Evolutionary conservation across 75 land plant genomes (phyloP), one percentile per base, ranked within the genome.

Genomic region (Pinus tabuliformis): DNA sequence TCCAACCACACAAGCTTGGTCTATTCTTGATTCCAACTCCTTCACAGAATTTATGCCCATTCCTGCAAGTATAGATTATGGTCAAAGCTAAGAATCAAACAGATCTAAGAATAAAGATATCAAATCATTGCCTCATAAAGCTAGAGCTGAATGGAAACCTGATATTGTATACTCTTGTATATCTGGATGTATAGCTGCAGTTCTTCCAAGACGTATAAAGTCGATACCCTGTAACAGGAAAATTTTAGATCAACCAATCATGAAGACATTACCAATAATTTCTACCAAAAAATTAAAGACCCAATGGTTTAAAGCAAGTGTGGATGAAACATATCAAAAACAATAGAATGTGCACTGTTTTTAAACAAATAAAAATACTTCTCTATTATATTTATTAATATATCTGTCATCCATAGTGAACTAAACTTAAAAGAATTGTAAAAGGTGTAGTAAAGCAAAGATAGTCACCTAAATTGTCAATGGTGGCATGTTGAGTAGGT

Each of bases 131-230:
- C 49, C 49, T 45, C 6, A 45, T 6, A 22, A 70, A 49, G 24
- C 75, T 17, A 39, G 28, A 58, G 30, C 21, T 65, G 14, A 78
- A 30, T 16, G 18, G 45, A 16, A 62, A 89, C 92, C 90, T 85
- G 90, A 86, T 70, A 89, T 33, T 30, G 86, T 84, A 76, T 80
- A 80, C 26, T 66, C 82, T 12, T 56, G 78, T 59, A 95, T 68
- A 15, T 95, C 98, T 30, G 86, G 80, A 80, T 95, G 98, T 15
- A 95, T 84, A 37, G 87, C 86, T 64, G 83, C 87, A 68, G 74
- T 42, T 77, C 98, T 84, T 70, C 98, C 98, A 75, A 95, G 83
- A 12, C 98, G 86, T 36, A 92, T 73, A 79, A 95, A 95, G 79
- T 95, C 98, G 36, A 95, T 87, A 42, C 79, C 83, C 98, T 95